These are phyloP conservation scores for Beta corolliflora DNA, from an alignment of 179 eudicot genomes.

Conservation along the genomic window DNA sequence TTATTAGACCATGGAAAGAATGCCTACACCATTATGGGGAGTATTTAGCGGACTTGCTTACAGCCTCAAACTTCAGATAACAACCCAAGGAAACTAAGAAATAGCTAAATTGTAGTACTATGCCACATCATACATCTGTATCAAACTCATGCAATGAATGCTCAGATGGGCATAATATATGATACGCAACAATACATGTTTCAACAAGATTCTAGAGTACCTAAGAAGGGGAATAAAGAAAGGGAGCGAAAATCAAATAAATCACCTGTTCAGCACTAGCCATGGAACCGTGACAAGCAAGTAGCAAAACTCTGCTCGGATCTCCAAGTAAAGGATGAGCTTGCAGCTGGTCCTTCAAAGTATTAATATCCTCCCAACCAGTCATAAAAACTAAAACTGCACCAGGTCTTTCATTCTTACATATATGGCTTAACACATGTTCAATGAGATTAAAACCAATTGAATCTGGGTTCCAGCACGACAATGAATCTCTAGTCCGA, in stretches of 20 bases:
- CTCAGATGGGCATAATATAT: not conserved
- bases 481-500: slow-evolving; percentile 70
- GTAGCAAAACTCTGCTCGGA: slow-evolving; percentile 62
- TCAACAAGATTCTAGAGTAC: not conserved
- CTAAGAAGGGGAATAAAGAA: not conserved
- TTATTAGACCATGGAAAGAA: not conserved
- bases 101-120: not conserved
- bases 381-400: slow-evolving; percentile 88
- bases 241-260: not conserved
- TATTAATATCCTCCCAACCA: slow-evolving; percentile 95
- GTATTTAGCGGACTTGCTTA: not conserved
- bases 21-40: not conserved
- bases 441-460: slow-evolving; percentile 87
- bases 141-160: not conserved
- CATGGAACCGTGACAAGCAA: slow-evolving; percentile 97
- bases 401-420: slow-evolving; percentile 73
- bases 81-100: not conserved
- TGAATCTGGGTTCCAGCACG: slow-evolving; percentile 95
- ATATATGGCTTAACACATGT: slow-evolving; percentile 63
- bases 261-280: slow-evolving; percentile 91
- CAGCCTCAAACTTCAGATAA: not conserved
- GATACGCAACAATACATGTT: not conserved
- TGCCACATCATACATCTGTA: not conserved
- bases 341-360: slow-evolving; percentile 80
- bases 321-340: slow-evolving; percentile 71